Evolutionary conservation across 169 alveolate genomes (phyloP).

Genomic region (Plasmodium cynomolgi): DNA sequence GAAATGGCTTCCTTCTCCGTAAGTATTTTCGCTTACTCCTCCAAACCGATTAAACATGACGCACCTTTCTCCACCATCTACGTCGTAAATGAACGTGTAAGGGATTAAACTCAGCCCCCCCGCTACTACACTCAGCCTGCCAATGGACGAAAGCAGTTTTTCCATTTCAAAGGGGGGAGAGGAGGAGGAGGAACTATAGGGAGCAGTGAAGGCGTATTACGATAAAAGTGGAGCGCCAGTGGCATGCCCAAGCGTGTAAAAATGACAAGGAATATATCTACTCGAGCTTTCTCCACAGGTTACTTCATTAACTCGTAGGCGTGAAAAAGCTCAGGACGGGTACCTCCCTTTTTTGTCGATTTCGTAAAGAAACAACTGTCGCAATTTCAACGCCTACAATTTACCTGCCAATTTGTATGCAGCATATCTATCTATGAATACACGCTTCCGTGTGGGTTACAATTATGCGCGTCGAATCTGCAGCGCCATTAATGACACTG

Average conservation of each 20-base stretch:
- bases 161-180: constrained; percentile 74
- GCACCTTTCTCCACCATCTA: constrained; percentile 97
- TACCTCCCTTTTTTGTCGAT: background rate
- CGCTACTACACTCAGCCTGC: constrained; percentile 83
- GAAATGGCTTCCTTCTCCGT: constrained; percentile 95
- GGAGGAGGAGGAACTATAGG: too few species aligned
- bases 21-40: constrained; percentile 90
- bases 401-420: background rate
- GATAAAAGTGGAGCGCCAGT: background rate
- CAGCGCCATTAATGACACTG: background rate
- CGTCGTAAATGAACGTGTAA: constrained; percentile 88
- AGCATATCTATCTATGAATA: background rate
- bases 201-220: background rate
- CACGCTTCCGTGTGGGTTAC: background rate
- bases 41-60: constrained; percentile 95
- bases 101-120: constrained; percentile 88
- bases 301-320: background rate
- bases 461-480: background rate
- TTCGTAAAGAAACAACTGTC: background rate
- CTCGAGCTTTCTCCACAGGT: background rate
- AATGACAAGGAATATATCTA: background rate
- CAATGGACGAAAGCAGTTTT: constrained; percentile 79
- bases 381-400: background rate
- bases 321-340: background rate
- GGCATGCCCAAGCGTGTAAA: background rate